Evolutionary conservation across 768 basidiomycete genomes (phyloP), one percentile per base, ranked within the genome.

Genomic region (Rhizopogon sp.): DNA sequence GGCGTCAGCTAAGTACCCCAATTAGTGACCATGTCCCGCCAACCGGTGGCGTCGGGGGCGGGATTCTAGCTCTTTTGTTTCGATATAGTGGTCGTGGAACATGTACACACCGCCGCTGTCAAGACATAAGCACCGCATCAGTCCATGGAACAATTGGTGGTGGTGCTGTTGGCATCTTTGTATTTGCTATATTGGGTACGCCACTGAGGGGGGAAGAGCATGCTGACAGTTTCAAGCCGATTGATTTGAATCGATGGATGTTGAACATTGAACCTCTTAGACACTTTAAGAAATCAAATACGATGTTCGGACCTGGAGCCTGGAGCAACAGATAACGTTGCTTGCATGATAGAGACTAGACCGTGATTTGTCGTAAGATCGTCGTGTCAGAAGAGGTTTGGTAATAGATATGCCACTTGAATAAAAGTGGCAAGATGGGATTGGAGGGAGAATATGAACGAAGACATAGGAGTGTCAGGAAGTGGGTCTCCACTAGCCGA

Each of bases 21-120:
- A 13, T 22, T 14, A 47, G 46, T 35, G 17, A 17, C 29, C 5
- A 45, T 45, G 10, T 35, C 46, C 46, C 46, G 46, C 46, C 46
- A 22, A 22, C 46, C 46, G 46, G 46, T 49, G 46, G 46, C 46
- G 46, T 37, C 46, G 46, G 46, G 46, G 20, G 46, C 46, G 46
- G 46, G 46, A 31, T 10, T 17, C n/a, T 31, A 25, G 16, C 9
- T 6, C n/a, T 45, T 29, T 45, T 45, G 28, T 31, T 17, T 17
- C 20, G 17, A 8, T 10, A 31, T 17, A 6, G n/a, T n/a, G 11
- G 14, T 14, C 33, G 17, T 35, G 11, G 46, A 17, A 45, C 8
- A 17, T 25, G 25, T 10, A 28, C 16, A 40, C 31, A 1, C 31
- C 31, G 31, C 28, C 3, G 43, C 16, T 37, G 35, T 37, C 35